These are phyloP conservation scores for Vitis labrusca DNA, from an alignment of 164 flowering plant species.

Conservation along the genomic window DNA sequence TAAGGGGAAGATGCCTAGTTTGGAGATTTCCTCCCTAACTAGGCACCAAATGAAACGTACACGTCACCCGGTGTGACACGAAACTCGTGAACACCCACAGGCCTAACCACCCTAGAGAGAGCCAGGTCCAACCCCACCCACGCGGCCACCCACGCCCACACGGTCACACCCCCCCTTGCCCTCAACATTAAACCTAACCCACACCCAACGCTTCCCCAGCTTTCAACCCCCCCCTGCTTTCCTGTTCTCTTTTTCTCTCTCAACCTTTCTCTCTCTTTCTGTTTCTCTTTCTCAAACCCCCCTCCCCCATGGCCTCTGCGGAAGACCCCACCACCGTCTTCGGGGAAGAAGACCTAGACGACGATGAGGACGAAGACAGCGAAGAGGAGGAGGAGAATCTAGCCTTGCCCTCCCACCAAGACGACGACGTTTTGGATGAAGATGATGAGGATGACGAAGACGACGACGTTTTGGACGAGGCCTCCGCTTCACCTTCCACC, in stretches of 20 bases:
- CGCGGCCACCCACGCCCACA: no score
- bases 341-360: neutral
- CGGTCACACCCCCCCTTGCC: no score
- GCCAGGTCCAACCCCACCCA: no score
- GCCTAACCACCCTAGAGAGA: no score
- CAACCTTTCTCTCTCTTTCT: neutral
- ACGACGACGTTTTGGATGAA: constrained; percentile 16
- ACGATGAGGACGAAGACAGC: constrained; percentile 26
- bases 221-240: neutral
- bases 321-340: neutral
- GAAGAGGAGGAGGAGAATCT: constrained; percentile 19
- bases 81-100: no score
- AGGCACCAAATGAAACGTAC: no score
- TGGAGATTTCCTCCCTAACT: no score
- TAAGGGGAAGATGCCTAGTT: no score
- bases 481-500: constrained; percentile 33
- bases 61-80: no score
- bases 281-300: neutral
- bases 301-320: constrained; percentile 11
- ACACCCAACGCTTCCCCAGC: neutral
- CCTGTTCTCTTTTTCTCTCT: constrained; percentile 5
- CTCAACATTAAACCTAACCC: neutral
- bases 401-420: constrained; percentile 4
- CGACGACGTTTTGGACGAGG: constrained; percentile 31
- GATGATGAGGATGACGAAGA: constrained; percentile 29